Conservation (phyloP, 345 rosid genomes). For the Eucalyptus guilfoylei region DNA sequence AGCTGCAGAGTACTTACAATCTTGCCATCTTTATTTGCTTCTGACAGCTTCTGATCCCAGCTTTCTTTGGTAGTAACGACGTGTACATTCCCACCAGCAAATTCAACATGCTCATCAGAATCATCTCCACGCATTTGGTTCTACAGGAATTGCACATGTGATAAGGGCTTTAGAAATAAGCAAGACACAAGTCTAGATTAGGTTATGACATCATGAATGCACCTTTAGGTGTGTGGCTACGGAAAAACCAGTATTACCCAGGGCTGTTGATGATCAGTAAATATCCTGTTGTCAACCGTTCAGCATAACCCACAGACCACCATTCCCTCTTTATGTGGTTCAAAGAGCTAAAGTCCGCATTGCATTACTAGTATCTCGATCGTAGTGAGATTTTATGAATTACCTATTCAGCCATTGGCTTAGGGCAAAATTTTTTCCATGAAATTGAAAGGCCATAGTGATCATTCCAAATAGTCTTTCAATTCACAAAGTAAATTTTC, state of each 20-base stretch:
- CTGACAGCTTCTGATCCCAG: slow-evolving; percentile 69
- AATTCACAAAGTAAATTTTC: background rate
- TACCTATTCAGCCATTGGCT: background rate
- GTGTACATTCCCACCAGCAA: slow-evolving; percentile 49
- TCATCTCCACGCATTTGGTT: slow-evolving; percentile 10
- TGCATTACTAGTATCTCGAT: background rate
- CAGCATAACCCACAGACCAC: background rate
- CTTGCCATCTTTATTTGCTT: slow-evolving; percentile 55
- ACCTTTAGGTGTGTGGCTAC: background rate
- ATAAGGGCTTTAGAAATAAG: background rate
- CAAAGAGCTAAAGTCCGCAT: background rate
- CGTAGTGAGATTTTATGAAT: background rate
- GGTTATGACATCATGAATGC: background rate
- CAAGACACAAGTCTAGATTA: background rate
- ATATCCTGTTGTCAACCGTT: background rate
- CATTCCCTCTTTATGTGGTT: background rate
- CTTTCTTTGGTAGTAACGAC: slow-evolving; percentile 34
- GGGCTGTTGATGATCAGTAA: background rate
- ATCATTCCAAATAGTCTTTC: background rate
- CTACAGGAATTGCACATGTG: slow-evolving; percentile 3
- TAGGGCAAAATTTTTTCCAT: background rate
- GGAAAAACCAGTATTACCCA: background rate
- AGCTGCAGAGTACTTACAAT: slow-evolving; percentile 22
- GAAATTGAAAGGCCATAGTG: background rate
- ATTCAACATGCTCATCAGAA: slow-evolving; percentile 24